Evolutionary conservation across 2,329 filamentous ascomycete species (phyloP), one percentile per base, ranked within the genome.

Genomic region (Peltaster fructicola): DNA sequence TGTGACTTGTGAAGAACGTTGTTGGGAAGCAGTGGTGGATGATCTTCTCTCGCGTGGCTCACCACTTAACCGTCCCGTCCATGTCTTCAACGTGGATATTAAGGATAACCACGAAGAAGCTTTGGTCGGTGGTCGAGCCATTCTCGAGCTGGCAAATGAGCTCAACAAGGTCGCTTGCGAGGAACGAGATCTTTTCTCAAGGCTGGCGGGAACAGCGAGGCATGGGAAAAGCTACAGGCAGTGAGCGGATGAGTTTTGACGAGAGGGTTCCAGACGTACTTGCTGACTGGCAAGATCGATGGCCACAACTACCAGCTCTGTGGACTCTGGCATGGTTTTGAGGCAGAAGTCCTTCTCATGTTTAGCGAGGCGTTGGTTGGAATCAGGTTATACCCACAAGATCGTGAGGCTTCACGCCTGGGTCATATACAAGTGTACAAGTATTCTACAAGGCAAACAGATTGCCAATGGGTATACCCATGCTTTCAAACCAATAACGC

Each of bases 91-190:
- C 42, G 76, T 98, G 27, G 88, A 98, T 48, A 98, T 98, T 45
- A 85, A 78, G 51, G 88, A 98, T 54, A 98, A 95, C 45, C 88
- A 95, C 45, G 85, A 98, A 50, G 88, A 98, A 52, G 88, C 88
- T 1, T 63, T 85, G 12, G 67, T 93, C 2, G 88, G 88, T 7
- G 88, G 88, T 2, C 71, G 75, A 38, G 88, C 80, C 21, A 98
- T 98, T 30, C 62, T 95, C 17, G 88, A 98, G 44, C 62, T 98
- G 17, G 88, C 88, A 1, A 69, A 85, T 43, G 71, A 70, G 15
- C 56, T 98, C 31, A 95, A 95, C 45, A 65, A 68, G 10, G 78
- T 71, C 1, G 88, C 88, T 1, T 61, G 54, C 14, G 72, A 84
- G 46, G 85, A 93, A 52, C 63, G 81, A 29, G 67, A 73, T n/a